Base-by-base conservation (phyloP, 768 basidiomycete genomes). In the Leucocoprinus birnbaumii region DNA sequence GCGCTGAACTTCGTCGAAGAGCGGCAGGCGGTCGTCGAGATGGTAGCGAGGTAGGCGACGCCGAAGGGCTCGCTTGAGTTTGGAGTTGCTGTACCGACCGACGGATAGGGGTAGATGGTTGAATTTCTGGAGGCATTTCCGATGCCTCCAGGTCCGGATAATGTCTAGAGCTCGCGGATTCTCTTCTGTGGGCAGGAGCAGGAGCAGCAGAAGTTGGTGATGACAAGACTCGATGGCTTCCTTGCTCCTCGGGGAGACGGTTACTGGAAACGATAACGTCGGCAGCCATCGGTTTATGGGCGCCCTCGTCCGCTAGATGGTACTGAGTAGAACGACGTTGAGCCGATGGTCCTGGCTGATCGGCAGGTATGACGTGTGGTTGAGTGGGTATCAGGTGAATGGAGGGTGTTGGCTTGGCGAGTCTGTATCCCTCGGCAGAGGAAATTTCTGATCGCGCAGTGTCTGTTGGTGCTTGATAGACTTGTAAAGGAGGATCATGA, bases 1-100 rank as follows among this genome's bases (percentile, higher is more conserved):
- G 53, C 13, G 45, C 46, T 40, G 46, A 48, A 14, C 38, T 41
- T 40, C 46, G 53, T 41, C 53, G 45, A 22, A 48, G 46, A 18
- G 13, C 45, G 14, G 16, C n/a, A 19, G 37, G n/a, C 10, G 45
- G 21, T 5, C 31, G 27, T 55, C 5, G 31, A 11, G 31, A 11
- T 31, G 31, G 31, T 5, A 11, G 31, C 6, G 31, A 31, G 31
- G 45, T 8, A 42, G 40, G 25, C 9, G 18, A 31, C n/a, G 22
- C 14, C 40, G 53, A 42, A 24, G 38, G 46, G 21, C 35, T 38
- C 2, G 18, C 44, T 25, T 34, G 21, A 7, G 25, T 3, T 5
- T 35, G 48, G 16, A 6, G 48, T 38, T 10, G 37, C 34, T 40
- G 31, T 31, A 31, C 31, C 31, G 11, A 2, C 13, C 38, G 35